Conservation (phyloP, 108 stramenopile genomes). For the Fistulifera solaris region DNA sequence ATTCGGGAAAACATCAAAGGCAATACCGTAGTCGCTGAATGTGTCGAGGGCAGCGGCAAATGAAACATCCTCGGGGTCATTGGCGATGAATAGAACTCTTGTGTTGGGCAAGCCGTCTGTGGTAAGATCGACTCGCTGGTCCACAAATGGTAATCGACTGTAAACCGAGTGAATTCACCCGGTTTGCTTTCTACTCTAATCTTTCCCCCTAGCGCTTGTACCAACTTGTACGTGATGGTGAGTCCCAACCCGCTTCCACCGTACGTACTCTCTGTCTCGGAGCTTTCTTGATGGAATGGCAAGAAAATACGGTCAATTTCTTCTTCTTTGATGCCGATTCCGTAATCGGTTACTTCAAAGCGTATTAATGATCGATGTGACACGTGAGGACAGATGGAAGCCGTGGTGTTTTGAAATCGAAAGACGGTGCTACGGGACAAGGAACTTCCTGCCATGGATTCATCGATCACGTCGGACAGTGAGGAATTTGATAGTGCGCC, state of each 20-base stretch:
- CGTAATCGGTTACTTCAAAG: conserved; percentile 34
- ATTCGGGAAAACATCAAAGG: too few species aligned
- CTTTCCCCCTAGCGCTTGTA: conserved; percentile 31
- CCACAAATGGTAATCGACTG: conserved; percentile 31
- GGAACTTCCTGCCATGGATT: conserved; percentile 11
- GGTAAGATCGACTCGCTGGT: not conserved
- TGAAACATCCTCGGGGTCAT: too few species aligned
- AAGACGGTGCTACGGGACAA: conserved; percentile 17
- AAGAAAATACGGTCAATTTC: conserved; percentile 35
- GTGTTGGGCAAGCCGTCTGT: too few species aligned
- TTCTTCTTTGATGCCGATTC: conserved; percentile 31
- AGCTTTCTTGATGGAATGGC: conserved; percentile 32
- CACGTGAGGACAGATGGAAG: not conserved
- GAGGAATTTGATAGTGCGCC: not conserved
- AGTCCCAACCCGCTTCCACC: conserved; percentile 29
- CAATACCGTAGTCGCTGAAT: too few species aligned
- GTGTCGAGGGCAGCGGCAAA: too few species aligned
- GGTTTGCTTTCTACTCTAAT: conserved; percentile 26
- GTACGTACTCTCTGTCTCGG: conserved; percentile 1
- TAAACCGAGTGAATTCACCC: conserved; percentile 27
- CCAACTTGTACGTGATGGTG: conserved; percentile 34
- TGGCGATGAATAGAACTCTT: too few species aligned
- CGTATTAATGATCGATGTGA: conserved; percentile 9
- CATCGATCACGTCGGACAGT: not conserved
- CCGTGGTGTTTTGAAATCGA: not conserved